Evolutionary conservation across 2,329 filamentous ascomycete species (phyloP), one percentile per base, ranked within the genome.

Genomic region (Diaporthe capsici): DNA sequence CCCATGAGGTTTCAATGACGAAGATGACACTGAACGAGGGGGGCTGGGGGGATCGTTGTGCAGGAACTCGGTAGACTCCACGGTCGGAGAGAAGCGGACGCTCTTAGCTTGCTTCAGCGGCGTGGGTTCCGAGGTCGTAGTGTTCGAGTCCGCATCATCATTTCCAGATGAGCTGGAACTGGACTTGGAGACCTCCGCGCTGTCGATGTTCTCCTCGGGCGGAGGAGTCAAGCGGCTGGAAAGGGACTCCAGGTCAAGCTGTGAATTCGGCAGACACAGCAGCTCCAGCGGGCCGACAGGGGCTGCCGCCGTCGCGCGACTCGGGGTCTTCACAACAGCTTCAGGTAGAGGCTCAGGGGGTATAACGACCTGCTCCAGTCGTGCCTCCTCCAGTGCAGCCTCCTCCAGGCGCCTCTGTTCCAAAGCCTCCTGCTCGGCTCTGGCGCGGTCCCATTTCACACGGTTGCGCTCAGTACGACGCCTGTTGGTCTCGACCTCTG

Each of bases 401-500:
- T 91, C 90, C 70, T 86, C 82, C 22, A 85, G 81, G 58, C 86
- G 86, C 75, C 92, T 94, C 81, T 92, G 89, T 78, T 96, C 92
- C 78, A 98, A 94, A 15, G 92, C 94, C 81, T 98, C 94, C 79
- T 95, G 92, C 83, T 98, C 95, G 72, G 93, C 91, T 78, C 94
- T 92, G n/a, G 97, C 97, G 80, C 97, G 90, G 82, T 98, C 96
- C 86, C 97, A 92, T 85, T 99, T 99, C 84, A 94, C 92, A 80
- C 94, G 90, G 76, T 92, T 92, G 61, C 97, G 92, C 83, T 98
- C 95, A 78, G 94, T 92, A 81, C 97, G 90, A 76, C 97, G 89
- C 79, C 92, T 89, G 51, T 90, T 89, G 3, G 96, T 99, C 72
- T 92, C 87, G 77, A 97, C 93, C 85, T 98, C 96, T 79, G 94